A percentile compares a stretch with the other conserved stretches of the same genome.
These are phyloP conservation scores for Phytophthora boehmeriae DNA, from an alignment of 352 stramenopile species.

Conservation along the genomic window DNA sequence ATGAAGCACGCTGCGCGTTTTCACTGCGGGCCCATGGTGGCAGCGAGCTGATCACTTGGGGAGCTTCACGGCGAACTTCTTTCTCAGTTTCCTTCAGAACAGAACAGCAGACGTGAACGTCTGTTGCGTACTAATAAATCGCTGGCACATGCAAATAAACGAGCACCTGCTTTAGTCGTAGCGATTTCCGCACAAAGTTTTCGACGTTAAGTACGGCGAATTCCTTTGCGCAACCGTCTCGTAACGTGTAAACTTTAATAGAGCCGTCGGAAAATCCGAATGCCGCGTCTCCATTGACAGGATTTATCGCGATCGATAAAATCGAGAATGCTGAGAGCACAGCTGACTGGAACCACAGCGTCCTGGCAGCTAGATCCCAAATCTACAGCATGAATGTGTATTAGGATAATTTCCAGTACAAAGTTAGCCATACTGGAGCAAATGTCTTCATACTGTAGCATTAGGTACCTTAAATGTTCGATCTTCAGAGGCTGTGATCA, in stretches of 20 bases:
- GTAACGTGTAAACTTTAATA: slow-evolving; percentile 60
- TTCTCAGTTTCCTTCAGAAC: slow-evolving; percentile 47
- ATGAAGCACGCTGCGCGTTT: slow-evolving; percentile 32
- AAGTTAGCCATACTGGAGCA: background rate
- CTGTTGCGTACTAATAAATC: background rate
- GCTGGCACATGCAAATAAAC: no score
- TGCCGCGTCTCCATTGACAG: slow-evolving; percentile 60
- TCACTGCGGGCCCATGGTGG: slow-evolving; percentile 67
- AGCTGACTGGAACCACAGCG: slow-evolving; percentile 75
- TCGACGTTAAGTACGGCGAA: slow-evolving; percentile 53
- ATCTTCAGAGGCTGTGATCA: slow-evolving; percentile 82
- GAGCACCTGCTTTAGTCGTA: slow-evolving; percentile 22
- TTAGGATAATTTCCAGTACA: background rate
- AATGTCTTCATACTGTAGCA: background rate
- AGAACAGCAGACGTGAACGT: slow-evolving; percentile 10
- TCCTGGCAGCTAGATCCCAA: slow-evolving; percentile 71
- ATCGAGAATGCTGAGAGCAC: slow-evolving; percentile 81
- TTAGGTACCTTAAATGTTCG: slow-evolving; percentile 78
- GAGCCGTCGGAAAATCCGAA: slow-evolving; percentile 79
- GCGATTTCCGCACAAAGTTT: slow-evolving; percentile 47
- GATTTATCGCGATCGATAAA: slow-evolving; percentile 64
- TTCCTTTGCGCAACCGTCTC: slow-evolving; percentile 63
- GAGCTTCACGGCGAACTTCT: slow-evolving; percentile 45
- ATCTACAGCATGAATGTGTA: slow-evolving; percentile 43
- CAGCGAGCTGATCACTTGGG: slow-evolving; percentile 75